phyloP scores from a whole-genome alignment of 495 filamentous ascomycete species.

The Thermochaetoides thermophila region DNA sequence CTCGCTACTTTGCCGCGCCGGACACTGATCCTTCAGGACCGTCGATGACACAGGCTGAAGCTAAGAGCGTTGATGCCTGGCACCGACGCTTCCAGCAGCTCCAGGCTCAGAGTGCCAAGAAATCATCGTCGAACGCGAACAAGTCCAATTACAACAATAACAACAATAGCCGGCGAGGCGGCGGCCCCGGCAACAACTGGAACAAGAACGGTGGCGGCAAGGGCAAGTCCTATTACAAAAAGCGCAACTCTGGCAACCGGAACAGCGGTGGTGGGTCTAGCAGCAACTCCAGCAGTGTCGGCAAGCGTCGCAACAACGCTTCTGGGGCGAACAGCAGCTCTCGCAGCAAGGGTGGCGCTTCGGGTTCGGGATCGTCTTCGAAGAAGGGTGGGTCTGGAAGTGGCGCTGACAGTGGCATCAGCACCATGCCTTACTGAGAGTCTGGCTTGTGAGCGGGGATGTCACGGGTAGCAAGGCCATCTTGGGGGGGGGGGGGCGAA shows the following conservation, averaged over 20 bases:
- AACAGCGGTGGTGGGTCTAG: too few species aligned
- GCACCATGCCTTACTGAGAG: slow-evolving; percentile 26
- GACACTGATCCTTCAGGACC: neutral
- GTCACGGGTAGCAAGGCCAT: neutral
- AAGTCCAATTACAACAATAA: slow-evolving; percentile 5
- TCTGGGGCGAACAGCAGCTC: too few species aligned
- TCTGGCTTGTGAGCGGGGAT: neutral
- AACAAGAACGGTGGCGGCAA: too few species aligned
- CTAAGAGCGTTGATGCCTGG: slow-evolving; percentile 12
- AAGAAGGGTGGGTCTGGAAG: too few species aligned
- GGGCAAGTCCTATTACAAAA: slow-evolving; percentile 15
- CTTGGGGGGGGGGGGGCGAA: neutral
- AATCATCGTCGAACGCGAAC: slow-evolving; percentile 7
- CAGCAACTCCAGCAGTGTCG: too few species aligned
- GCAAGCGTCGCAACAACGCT: too few species aligned
- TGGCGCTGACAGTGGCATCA: slow-evolving; percentile 18
- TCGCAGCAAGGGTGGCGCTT: slow-evolving; percentile 1
- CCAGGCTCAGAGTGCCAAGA: neutral
- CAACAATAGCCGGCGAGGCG: slow-evolving; percentile 11
- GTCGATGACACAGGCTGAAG: slow-evolving; percentile 1
- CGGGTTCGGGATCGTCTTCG: neutral
- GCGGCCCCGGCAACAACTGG: too few species aligned
- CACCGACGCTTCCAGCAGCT: slow-evolving; percentile 3
- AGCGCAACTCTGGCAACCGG: neutral
- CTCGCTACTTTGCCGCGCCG: slow-evolving; percentile 5